Evolutionary conservation across 495 filamentous ascomycete species (phyloP).

Genomic region (Talaromyces wortmannii): DNA sequence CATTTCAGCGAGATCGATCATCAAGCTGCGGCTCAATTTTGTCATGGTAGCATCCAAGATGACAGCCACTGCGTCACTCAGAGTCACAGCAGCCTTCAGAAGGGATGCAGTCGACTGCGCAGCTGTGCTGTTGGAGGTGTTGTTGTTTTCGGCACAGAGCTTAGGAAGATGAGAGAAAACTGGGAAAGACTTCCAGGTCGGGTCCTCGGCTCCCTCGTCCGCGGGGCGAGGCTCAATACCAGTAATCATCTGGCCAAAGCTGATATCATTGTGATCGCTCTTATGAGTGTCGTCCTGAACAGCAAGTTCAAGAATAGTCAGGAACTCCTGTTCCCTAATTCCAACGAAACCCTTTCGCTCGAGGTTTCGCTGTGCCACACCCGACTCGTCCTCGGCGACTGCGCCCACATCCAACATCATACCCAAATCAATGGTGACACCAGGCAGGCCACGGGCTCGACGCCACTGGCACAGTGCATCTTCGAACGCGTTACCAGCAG

Average conservation of each 20-base stretch:
- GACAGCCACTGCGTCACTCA: conserved; percentile 1
- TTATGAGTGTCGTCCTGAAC: not conserved
- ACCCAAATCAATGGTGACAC: conserved; percentile 18
- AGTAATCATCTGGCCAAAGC: not conserved
- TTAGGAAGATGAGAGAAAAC: not conserved
- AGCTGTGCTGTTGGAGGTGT: not conserved
- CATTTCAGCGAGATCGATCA: conserved; percentile 6
- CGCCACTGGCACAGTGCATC: conserved; percentile 40
- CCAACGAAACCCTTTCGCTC: conserved; percentile 9
- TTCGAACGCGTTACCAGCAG: conserved; percentile 33
- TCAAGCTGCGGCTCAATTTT: conserved; percentile 8
- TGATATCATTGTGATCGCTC: not conserved
- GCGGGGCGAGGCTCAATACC: not conserved
- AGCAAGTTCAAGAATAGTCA: conserved; percentile 2
- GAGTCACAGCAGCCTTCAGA: not conserved
- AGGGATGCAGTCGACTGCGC: not conserved
- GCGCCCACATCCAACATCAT: conserved; percentile 15
- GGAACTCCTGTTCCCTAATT: conserved; percentile 13
- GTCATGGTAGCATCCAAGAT: conserved; percentile 8
- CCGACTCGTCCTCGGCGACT: conserved; percentile 8
- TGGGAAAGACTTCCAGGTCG: not conserved
- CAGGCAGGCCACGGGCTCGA: conserved; percentile 8
- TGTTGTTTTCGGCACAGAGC: not conserved
- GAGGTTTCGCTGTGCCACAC: not conserved
- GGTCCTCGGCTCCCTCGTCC: not conserved